Evolutionary conservation across 2,329 filamentous ascomycete genomes (phyloP), one percentile per base, ranked within the genome.

Genomic region (Ramularia collo-cygni): DNA sequence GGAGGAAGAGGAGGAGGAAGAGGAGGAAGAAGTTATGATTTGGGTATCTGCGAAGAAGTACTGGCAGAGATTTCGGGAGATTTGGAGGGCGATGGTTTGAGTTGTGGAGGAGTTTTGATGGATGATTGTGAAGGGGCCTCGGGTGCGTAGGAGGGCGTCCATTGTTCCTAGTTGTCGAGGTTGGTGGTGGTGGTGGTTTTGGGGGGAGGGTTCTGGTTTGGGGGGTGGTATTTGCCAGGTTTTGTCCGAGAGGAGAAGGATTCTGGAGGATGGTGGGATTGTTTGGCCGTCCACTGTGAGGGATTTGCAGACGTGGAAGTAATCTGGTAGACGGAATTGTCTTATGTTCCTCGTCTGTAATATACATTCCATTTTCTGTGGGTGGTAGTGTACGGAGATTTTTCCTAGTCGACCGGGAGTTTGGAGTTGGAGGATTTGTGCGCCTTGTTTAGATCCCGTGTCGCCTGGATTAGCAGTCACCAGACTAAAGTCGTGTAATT

Each of bases 41-140:
- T 60, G 48, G 2, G 69, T 62, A 48, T 77, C 74, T 13, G 74
- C 74, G 35, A 62, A 66, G 55, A 74, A 76, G 51, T 79, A 79
- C 51, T 78, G 75, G 44, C 71, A 65, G 3, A 79, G 59, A 48
- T 77, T 78, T 21, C 73, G 69, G 17, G 74, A 73, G 28, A 76
- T 65, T 47, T 78, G 74, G 4, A 76, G 51, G 1, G 74, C 73
- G 29, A 71, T 50, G 10, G 59, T 44, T n/a, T 49, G 28, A 14
- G 52, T 61, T 38, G 50, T 40, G 35, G 28, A 12, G 28, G 37
- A 27, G 17, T 35, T 29, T 27, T 37, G 59, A 47, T 42, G 50
- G 38, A 58, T 52, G 28, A 77, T 70, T 2, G 58, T 55, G 40
- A 77, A 70, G 2, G 55, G 50, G 8, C 68, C 69, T 14, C 55